Conservation (phyloP, 208 protist species). For the Angomonas ambiguus region DNA sequence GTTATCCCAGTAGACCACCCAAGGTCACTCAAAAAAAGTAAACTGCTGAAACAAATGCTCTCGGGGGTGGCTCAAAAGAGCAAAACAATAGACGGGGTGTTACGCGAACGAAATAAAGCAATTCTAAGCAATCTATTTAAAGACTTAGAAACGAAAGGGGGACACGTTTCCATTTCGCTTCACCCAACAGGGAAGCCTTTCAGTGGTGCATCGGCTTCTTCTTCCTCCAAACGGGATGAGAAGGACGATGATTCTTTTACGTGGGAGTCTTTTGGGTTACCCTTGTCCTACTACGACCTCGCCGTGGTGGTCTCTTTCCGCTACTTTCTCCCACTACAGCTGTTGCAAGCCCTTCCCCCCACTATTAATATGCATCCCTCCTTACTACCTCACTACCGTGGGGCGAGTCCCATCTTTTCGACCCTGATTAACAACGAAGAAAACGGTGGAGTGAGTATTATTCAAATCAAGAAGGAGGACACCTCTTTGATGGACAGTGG, state of each 20-base stretch:
- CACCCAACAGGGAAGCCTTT: too few relatives aligned
- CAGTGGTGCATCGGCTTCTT: not conserved
- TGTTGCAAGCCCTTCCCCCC: slow-evolving; percentile 57
- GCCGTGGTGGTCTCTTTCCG: slow-evolving; percentile 84
- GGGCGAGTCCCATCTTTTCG: slow-evolving; percentile 85
- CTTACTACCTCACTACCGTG: slow-evolving; percentile 81
- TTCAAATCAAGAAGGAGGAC: slow-evolving; percentile 50
- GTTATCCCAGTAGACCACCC: slow-evolving; percentile 69
- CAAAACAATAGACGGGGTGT: not conserved
- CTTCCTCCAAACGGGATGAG: not conserved
- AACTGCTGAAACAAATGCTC: slow-evolving; percentile 50
- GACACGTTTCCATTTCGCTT: too few relatives aligned
- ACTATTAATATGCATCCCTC: slow-evolving; percentile 90
- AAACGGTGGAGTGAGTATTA: slow-evolving; percentile 69
- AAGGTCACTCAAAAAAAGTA: slow-evolving; percentile 47
- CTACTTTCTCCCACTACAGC: slow-evolving; percentile 69
- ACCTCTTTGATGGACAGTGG: slow-evolving; percentile 65
- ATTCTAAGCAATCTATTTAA: too few relatives aligned
- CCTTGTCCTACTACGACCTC: slow-evolving; percentile 61
- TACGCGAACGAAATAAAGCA: too few relatives aligned
- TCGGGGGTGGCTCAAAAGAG: slow-evolving; percentile 1
- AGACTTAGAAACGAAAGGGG: not conserved
- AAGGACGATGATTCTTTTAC: not conserved
- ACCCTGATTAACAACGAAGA: slow-evolving; percentile 70
- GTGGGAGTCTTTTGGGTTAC: slow-evolving; percentile 26